phyloP scores from a whole-genome alignment of 192 early-diverging fungal genomes.

The Entomortierella chlamydospora region DNA sequence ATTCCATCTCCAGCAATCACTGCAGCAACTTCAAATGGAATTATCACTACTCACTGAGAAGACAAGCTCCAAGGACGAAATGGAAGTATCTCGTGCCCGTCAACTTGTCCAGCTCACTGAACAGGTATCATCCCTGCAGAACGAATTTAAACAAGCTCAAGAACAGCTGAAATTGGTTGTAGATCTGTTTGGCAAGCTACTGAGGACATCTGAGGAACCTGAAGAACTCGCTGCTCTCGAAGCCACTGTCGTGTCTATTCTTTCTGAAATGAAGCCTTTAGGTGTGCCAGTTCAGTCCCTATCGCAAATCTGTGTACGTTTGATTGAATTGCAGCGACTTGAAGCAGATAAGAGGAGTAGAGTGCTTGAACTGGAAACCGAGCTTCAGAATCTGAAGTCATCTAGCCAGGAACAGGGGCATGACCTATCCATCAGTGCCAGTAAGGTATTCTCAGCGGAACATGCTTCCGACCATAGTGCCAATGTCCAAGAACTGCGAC shows the following conservation, averaged over 20 bases:
- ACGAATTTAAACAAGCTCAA: neutral
- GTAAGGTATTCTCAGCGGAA: neutral
- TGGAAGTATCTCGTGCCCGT: neutral
- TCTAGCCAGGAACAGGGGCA: too few species aligned
- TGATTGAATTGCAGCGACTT: slow-evolving; percentile 5
- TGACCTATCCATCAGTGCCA: too few species aligned
- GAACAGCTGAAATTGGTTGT: slow-evolving; percentile 4
- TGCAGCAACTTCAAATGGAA: slow-evolving; percentile 2
- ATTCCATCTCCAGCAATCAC: too few species aligned
- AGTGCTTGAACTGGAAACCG: slow-evolving; percentile 3
- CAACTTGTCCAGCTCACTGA: neutral
- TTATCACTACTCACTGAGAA: neutral
- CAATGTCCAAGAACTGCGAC: slow-evolving; percentile 1
- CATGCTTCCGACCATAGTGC: neutral
- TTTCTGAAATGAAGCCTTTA: slow-evolving; percentile 7
- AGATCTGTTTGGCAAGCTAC: slow-evolving; percentile 18
- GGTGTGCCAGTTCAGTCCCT: slow-evolving; percentile 4
- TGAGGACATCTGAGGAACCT: slow-evolving; percentile 6
- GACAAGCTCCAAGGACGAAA: neutral
- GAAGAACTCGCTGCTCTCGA: slow-evolving; percentile 13
- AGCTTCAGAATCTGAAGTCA: neutral
- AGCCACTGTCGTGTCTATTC: neutral
- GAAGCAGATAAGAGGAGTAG: neutral
- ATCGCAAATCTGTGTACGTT: neutral
- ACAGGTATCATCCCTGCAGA: neutral